Evolutionary conservation across 352 stramenopile species (phyloP), one percentile per base, ranked within the genome.

Genomic region (Phytophthora chlamydospora): DNA sequence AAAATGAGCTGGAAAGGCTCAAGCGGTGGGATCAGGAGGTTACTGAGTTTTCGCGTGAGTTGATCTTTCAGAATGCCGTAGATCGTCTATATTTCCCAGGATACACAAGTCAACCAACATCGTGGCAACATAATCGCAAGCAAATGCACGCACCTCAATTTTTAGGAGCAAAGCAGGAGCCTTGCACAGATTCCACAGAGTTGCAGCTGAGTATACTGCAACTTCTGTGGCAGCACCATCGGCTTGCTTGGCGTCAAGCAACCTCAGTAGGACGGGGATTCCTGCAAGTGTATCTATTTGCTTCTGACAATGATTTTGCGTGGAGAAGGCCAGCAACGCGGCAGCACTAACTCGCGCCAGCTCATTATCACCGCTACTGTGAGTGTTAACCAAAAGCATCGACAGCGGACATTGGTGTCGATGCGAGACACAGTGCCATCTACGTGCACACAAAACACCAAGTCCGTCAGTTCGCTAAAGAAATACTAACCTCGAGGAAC

Each of bases 111-210:
- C 35, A 44, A 21, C 60, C 13, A 61, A 31, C 19, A 13, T 35
- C 16, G 3, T 13, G 6, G 24, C 17, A 5, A 27, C 11, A 6
- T n/a, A 41, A 8, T 13, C 3, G 0, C 13, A 21, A 4, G 4
- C 27, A 33, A 17, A 24, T 8, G 3, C 16, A 31, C 27, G 40
- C 50, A 82, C 74, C 80, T 93, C 84, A n/a, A 91, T 68, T 35
- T 88, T 88, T 16, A 93, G 62, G 24, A 90, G 38, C 4, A 93
- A 38, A 19, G 80, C 57, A 4, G 78, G 80, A 5, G 80, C 80
- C 48, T 93, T 93, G 52, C 62, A 78, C 42, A 91, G 51, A 58
- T 90, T 91, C 84, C 84, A 93, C 16, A 90, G 68, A 12, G 61
- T 76, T 10, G 71, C 76, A 6, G 80, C 81, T 3, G 77, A 68